Evolutionary conservation across 1,284 basidiomycete species (phyloP), one percentile per base, ranked within the genome.

Genomic region (Leucoagaricus sp.): DNA sequence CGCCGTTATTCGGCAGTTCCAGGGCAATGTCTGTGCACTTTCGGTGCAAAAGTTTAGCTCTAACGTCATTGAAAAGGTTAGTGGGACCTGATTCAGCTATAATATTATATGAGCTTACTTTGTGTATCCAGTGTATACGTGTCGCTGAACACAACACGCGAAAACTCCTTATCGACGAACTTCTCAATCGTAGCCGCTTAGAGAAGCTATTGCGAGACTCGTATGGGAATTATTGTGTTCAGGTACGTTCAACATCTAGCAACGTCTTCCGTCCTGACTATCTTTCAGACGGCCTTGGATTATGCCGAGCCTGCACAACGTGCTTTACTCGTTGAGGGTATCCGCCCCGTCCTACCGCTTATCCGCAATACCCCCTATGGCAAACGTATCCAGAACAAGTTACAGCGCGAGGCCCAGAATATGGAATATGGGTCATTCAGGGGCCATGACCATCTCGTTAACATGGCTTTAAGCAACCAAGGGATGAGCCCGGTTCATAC

Each of bases 41-140:
- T 98, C 96, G 10, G 96, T 98, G 38, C 97, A 99, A 73, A 99
- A 99, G 77, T 99, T 97, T 75, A 94, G 93, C 70, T 97, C 91
- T 58, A 96, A 96, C 71, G 93, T 95, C 58, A 94, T 96, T 64
- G 93, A 94, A 74, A 95, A 96, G 82, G 89, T 89, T 36, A 26
- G 75, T 45, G 34, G 60, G 46, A 8, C 29, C 6, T 12, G 10
- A n/a, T 44, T 25, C 48, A 38, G 25, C 33, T 28, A 52, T 3
- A 41, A 58, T 55, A 1, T 36, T 12, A 9, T 13, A 64, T 67
- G 57, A 63, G 19, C n/a, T 55, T 53, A 31, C 48, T 38, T 36
- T 53, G 55, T 19, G 55, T 61, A 68, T 49, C 54, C 68, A 96
- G 92, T 99, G 97, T 73, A 86, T 99, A 68, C 95, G 97, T 52